Evolutionary conservation across 2,329 filamentous ascomycete genomes (phyloP), one percentile per base, ranked within the genome.

Genomic region (Cladosporium sp.): DNA sequence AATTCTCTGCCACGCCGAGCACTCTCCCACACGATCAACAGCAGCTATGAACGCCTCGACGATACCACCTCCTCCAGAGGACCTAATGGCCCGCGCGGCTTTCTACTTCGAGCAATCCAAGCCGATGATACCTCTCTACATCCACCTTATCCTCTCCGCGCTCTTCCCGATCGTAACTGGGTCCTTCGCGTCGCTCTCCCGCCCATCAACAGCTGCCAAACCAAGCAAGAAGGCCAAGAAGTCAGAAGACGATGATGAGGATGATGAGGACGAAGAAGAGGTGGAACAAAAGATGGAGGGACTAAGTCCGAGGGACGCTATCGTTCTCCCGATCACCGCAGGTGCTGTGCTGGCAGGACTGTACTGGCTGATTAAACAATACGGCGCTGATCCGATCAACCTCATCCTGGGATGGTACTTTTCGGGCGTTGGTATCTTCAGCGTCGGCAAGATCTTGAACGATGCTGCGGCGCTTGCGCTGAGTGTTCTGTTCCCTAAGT

Each of bases 321-420:
- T 98, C 70, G 77, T 96, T 72, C 91, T 97, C 68, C 95, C 94
- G 1, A 71, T 97, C 34, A 82, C 93, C 63, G 93, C 93, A 6
- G 92, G 88, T 1, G 73, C 82, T 11, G 87, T 89, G 1, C 85
- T 98, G 10, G 84, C 88, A 49, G 88, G 88, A 5, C 83, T 98
- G 14, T 98, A 98, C 80, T 89, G 93, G 72, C 82, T 97, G 66
- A 92, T 98, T 75, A 92, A 96, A 76, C 95, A 90, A 85, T 86
- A 97, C 64, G 91, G 97, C 73, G 89, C 93, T 0, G 83, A 88
- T 13, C 81, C 96, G 25, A 79, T 98, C 72, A 97, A 94, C 80
- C 91, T 89, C 77, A 85, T 96, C 46, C 81, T 98, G 25, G 89
- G 91, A 46, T 88, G 85, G 73, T 97, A 98, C 81, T 93, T 97